Evolutionary conservation across 768 basidiomycete species (phyloP).

Genomic region (Lyophyllum atratum): DNA sequence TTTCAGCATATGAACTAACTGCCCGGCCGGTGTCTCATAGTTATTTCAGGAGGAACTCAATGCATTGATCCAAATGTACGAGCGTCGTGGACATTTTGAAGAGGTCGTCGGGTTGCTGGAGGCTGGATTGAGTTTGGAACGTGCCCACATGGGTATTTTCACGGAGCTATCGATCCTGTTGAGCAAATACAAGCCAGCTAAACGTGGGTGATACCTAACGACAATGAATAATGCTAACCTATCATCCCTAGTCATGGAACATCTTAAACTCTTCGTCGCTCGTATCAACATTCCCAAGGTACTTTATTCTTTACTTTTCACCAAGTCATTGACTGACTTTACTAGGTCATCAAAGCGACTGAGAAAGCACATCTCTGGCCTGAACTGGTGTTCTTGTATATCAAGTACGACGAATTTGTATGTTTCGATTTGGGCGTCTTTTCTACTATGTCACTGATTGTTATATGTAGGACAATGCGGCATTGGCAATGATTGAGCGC

Average conservation of each 20-base stretch:
- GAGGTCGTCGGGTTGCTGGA: conserved; percentile 91
- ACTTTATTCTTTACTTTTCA: background rate
- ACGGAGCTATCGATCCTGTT: conserved; percentile 91
- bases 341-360: conserved; percentile 86
- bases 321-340: background rate
- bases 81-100: conserved; percentile 90
- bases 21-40: conserved; percentile 6
- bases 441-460: background rate
- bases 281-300: conserved; percentile 98
- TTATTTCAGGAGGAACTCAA: conserved; percentile 69
- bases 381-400: conserved; percentile 96
- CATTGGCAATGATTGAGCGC: conserved; percentile 97
- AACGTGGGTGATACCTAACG: conserved; percentile 55
- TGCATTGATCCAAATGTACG: conserved; percentile 79
- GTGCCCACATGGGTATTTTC: conserved; percentile 99
- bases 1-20: background rate
- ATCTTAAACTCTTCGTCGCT: conserved; percentile 92
- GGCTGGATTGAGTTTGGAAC: conserved; percentile 93
- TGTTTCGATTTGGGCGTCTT: conserved; percentile 26
- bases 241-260: conserved; percentile 83
- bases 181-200: conserved; percentile 94
- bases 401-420: conserved; percentile 96
- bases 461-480: conserved; percentile 95
- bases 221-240: conserved; percentile 2
- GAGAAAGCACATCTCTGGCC: conserved; percentile 98